phyloP scores from a whole-genome alignment of 495 filamentous ascomycete genomes.

The Trichoderma virens region DNA sequence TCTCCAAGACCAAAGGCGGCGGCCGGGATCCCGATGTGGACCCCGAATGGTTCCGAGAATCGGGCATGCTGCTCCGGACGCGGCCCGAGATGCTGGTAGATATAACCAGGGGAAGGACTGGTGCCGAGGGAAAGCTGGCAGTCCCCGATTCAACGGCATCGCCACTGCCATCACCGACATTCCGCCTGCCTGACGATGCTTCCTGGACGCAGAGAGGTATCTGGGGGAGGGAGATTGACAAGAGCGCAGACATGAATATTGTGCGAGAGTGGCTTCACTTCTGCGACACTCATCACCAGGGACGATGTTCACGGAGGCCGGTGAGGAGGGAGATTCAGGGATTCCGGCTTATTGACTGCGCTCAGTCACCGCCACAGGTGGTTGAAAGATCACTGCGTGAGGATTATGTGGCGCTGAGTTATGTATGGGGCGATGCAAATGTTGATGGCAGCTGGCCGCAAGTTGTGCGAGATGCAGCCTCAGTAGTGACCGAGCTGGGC shows the following conservation, averaged over 20 bases:
- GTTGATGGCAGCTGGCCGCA: neutral
- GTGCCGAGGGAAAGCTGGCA: neutral
- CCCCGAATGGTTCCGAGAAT: neutral
- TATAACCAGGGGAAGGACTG: neutral
- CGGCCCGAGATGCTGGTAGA: neutral
- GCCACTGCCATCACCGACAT: neutral
- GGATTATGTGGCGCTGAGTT: slow-evolving; percentile 16
- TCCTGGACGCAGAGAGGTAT: neutral
- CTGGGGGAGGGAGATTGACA: neutral
- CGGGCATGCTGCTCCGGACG: slow-evolving; percentile 1
- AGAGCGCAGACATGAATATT: neutral
- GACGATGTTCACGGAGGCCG: neutral
- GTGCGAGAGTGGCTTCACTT: slow-evolving; percentile 5
- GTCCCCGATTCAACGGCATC: neutral
- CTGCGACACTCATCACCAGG: neutral
- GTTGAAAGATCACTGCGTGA: neutral
- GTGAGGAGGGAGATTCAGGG: neutral
- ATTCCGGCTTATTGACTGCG: slow-evolving; percentile 8
- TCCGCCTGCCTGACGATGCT: neutral
- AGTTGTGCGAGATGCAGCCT: slow-evolving; percentile 23
- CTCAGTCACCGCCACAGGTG: neutral
- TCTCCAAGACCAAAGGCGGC: neutral
- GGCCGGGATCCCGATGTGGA: neutral
- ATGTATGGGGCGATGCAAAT: slow-evolving; percentile 16
- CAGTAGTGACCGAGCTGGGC: slow-evolving; percentile 16